Conservation (phyloP, 2,329 filamentous ascomycete genomes). For the Colletotrichum sp. region DNA sequence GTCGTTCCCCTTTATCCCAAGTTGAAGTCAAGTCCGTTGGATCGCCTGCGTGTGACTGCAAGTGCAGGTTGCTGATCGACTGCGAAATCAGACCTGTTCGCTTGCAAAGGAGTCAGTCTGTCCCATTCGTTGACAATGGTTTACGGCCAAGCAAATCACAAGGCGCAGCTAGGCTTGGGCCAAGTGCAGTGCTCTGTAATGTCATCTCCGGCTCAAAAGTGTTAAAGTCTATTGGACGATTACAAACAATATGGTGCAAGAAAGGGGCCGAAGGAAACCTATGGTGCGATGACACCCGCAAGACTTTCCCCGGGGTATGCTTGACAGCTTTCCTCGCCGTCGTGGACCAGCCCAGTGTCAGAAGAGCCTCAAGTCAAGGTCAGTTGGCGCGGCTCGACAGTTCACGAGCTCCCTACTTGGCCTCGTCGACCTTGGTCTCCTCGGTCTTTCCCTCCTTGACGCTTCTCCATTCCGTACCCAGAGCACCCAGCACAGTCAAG, state of each 20-base stretch:
- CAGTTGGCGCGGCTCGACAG: neutral
- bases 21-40: neutral
- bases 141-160: neutral
- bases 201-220: neutral
- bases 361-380: neutral
- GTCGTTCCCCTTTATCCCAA: neutral
- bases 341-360: neutral
- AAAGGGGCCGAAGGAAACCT: neutral
- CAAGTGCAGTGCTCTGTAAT: too few relatives aligned
- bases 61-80: neutral
- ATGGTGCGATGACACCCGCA: neutral
- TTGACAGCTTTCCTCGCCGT: neutral
- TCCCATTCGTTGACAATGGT: neutral
- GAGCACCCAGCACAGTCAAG: too few relatives aligned
- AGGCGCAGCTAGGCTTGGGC: too few relatives aligned
- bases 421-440: neutral
- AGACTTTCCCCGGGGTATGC: rapidly evolving
- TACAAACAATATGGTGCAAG: neutral
- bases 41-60: neutral
- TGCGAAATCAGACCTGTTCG: neutral
- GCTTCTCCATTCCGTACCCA: neutral
- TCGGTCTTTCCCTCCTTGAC: neutral
- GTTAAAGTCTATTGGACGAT: neutral
- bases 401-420: neutral
- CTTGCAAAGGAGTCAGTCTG: neutral